Base-by-base conservation (phyloP, 73 alveolate genomes). In the Paramecium sonneborni region DNA sequence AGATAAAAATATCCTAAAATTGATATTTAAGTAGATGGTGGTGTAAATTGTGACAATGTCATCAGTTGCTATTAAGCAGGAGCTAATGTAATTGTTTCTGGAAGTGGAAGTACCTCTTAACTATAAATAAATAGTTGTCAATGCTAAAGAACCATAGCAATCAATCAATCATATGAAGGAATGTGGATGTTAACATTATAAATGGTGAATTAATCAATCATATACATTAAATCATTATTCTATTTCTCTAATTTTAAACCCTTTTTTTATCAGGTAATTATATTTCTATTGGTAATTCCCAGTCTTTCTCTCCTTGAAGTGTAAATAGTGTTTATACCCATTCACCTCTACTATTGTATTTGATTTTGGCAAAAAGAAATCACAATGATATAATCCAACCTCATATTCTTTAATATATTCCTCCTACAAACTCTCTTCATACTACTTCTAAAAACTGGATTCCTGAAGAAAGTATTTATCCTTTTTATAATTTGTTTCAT, bases 1-100 rank as follows among this genome's bases (percentile, higher is more conserved):
- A 67, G 96, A 41, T 57, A 69, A 21, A 23, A 18, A 26, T 93
- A 85, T 52, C 95, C 96, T 11, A 62, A 79, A 7, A 52, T 92
- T n/a, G 92, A 92, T 69, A 93, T 93, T 44, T 58, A 93, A 52
- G 94, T 93, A 0, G 96, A 93, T 93, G 96, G 96, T 21, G 96
- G 96, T 18, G 94, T 93, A n/a, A 86, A 84, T 44, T 76, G 92
- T 56, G 76, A 76, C 0, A 93, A 93, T 55, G 72, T 84, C 21
- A 74, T 57, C 44, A 84, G 57, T 28, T 86, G 92, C 15, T 79
- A 72, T 28, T 39, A 90, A 30, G 95, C 96, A 74, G 96, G 96
- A 32, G 96, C 95, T 23, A 93, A 93, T 92, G 95, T 85, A 26
- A 85, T 93, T 8, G 96, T 93, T 7, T 76, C 93, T 57, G 96